phyloP scores from a whole-genome alignment of 352 stramenopile genomes.

The Globisporangium carolinianum region DNA sequence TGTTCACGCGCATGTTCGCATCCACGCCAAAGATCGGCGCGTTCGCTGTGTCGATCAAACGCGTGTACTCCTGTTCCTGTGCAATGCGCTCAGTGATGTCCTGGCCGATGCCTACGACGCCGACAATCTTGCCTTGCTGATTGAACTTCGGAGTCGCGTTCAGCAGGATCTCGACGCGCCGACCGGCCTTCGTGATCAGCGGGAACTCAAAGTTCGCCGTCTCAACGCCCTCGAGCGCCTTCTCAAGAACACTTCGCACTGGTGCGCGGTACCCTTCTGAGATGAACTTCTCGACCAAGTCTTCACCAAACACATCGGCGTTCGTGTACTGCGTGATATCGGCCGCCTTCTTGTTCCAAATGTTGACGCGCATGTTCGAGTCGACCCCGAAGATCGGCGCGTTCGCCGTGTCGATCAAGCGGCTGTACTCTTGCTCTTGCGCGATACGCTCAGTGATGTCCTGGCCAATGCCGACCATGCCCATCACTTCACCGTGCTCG shows the following conservation, averaged over 20 bases:
- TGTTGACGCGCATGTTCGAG: slow-evolving; percentile 18
- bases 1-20: slow-evolving; percentile 66
- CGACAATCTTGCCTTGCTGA: slow-evolving; percentile 53
- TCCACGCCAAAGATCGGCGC: slow-evolving; percentile 68
- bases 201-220: slow-evolving; percentile 67
- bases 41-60: slow-evolving; percentile 64
- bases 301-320: slow-evolving; percentile 56
- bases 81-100: slow-evolving; percentile 45
- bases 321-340: slow-evolving; percentile 63
- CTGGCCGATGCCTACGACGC: slow-evolving; percentile 63
- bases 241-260: slow-evolving; percentile 29
- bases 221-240: slow-evolving; percentile 30
- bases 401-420: slow-evolving; percentile 78
- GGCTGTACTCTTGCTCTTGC: slow-evolving; percentile 66
- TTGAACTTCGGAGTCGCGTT: slow-evolving; percentile 63
- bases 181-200: slow-evolving; percentile 60
- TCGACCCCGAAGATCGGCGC: slow-evolving; percentile 74
- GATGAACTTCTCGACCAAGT: slow-evolving; percentile 67
- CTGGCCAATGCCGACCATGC: slow-evolving; percentile 20
- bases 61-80: slow-evolving; percentile 35
- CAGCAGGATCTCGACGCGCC: slow-evolving; percentile 62
- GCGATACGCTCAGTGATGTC: slow-evolving; percentile 23
- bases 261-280: slow-evolving; percentile 26
- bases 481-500: slow-evolving; percentile 28
- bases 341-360: slow-evolving; percentile 70